Conservation (phyloP, 2,329 filamentous ascomycete species). For the Mollisia scopiformis region DNA sequence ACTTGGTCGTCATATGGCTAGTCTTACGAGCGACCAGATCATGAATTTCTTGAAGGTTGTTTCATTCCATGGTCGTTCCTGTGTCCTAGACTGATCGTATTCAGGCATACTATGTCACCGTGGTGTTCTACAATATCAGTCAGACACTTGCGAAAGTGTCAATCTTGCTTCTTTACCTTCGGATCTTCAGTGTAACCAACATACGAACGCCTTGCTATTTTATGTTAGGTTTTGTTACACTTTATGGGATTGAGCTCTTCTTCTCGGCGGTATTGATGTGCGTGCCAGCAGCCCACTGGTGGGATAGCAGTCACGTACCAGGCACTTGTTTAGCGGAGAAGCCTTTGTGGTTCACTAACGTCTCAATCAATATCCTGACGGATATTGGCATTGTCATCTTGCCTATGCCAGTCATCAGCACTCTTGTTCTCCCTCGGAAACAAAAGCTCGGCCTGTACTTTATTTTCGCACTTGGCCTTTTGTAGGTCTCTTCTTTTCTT, state of each 20-base stretch:
- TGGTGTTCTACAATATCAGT: constrained; percentile 36
- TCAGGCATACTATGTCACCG: neutral
- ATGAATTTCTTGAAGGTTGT: neutral
- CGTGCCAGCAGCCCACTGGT: constrained; percentile 15
- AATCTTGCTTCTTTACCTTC: constrained; percentile 18
- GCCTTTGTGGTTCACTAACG: constrained; percentile 52
- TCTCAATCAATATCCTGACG: constrained; percentile 38
- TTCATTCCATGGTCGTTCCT: neutral
- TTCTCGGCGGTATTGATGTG: constrained; percentile 14
- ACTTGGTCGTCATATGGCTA: neutral
- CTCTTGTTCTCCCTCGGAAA: constrained; percentile 36
- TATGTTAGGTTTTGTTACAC: constrained; percentile 1
- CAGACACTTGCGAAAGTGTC: constrained; percentile 11
- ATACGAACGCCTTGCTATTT: neutral
- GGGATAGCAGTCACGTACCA: constrained; percentile 4
- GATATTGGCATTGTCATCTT: constrained; percentile 39
- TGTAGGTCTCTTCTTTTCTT: constrained; percentile 13
- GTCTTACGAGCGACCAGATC: neutral
- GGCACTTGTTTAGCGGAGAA: constrained; percentile 1
- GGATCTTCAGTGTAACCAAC: constrained; percentile 10
- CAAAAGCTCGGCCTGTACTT: constrained; percentile 53
- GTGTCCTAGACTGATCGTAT: neutral
- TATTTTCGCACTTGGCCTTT: constrained; percentile 41
- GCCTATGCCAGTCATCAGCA: constrained; percentile 36
- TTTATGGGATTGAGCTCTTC: constrained; percentile 9